Evolutionary conservation across 2,329 filamentous ascomycete species (phyloP).

Genomic region (Botrytis paeoniae): DNA sequence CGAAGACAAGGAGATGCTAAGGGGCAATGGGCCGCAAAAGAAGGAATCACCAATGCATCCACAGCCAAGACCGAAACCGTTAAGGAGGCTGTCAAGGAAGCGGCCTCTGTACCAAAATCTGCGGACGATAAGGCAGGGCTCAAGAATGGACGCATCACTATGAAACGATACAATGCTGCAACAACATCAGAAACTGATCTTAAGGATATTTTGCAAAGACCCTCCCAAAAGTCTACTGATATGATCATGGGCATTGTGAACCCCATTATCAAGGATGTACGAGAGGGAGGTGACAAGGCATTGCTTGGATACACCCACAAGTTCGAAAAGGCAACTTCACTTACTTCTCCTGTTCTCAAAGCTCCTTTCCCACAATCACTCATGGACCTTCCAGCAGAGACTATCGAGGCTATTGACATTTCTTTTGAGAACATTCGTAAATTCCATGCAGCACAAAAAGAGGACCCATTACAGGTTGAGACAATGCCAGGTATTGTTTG

Average conservation of each 20-base stretch:
- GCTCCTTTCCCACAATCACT: conserved; percentile 83
- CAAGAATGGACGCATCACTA: conserved; percentile 64
- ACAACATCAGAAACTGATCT: conserved; percentile 64
- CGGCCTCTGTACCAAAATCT: conserved; percentile 48
- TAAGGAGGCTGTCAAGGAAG: conserved; percentile 47
- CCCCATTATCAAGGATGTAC: conserved; percentile 88
- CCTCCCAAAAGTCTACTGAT: conserved; percentile 93
- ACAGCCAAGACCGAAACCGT: conserved; percentile 28
- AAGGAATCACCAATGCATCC: conserved; percentile 54
- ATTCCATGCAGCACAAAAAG: conserved; percentile 90
- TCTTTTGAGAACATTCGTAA: conserved; percentile 92
- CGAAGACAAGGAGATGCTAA: conserved; percentile 91
- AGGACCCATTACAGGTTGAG: conserved; percentile 79
- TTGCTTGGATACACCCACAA: conserved; percentile 94
- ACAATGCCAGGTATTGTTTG: conserved; percentile 98
- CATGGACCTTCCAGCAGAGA: conserved; percentile 82
- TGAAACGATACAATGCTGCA: conserved; percentile 74
- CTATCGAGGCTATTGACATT: conserved; percentile 85
- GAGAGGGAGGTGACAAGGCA: conserved; percentile 78
- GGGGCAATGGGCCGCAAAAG: conserved; percentile 84
- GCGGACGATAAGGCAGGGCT: conserved; percentile 49
- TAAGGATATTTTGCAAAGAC: conserved; percentile 73
- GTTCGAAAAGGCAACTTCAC: conserved; percentile 91
- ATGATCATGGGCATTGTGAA: conserved; percentile 86
- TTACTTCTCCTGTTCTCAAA: conserved; percentile 83